Percentiles rank a stretch among this genome's conserved stretches.
phyloP scores from a whole-genome alignment of 1,139 yeast genomes.

The Geotrichum fermentans region DNA sequence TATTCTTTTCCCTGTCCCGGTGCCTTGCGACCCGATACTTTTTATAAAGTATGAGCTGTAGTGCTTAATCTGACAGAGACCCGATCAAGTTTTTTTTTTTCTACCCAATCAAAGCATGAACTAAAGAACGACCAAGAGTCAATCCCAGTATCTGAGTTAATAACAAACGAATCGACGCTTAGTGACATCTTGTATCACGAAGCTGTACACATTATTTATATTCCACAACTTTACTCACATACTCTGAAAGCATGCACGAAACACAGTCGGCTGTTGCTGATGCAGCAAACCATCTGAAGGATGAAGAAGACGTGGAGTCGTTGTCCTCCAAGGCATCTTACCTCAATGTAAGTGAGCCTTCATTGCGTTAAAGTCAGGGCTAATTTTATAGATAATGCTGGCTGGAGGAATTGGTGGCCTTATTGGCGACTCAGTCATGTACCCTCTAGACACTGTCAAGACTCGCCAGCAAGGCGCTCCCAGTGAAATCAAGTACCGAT shows the following conservation, averaged over 20 bases:
- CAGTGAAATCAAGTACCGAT: constrained; percentile 57
- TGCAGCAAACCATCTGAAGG: not conserved
- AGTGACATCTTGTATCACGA: too few species aligned
- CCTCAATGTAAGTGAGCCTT: constrained; percentile 14
- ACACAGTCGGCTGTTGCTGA: not conserved
- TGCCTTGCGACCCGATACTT: too few species aligned
- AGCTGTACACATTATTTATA: not conserved
- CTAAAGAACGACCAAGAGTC: not conserved
- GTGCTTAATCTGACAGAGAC: not conserved
- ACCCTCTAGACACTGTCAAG: constrained; percentile 91
- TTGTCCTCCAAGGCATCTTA: constrained; percentile 19
- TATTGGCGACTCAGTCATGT: constrained; percentile 90
- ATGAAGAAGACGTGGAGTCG: constrained; percentile 17
- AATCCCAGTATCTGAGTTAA: too few species aligned
- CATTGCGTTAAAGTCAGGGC: not conserved
- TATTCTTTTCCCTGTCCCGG: not conserved
- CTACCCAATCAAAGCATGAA: not conserved
- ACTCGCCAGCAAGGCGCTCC: constrained; percentile 95
- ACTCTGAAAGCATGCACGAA: constrained; percentile 5
- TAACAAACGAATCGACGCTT: too few species aligned
- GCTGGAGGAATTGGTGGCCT: constrained; percentile 97
- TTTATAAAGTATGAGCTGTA: not conserved
- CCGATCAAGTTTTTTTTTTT: not conserved
- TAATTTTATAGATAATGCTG: constrained; percentile 20
- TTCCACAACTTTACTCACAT: not conserved